Evolutionary conservation across 139 green algal genomes (phyloP), one percentile per base, ranked within the genome.

Genomic region (Prasinococcaceae sp.): DNA sequence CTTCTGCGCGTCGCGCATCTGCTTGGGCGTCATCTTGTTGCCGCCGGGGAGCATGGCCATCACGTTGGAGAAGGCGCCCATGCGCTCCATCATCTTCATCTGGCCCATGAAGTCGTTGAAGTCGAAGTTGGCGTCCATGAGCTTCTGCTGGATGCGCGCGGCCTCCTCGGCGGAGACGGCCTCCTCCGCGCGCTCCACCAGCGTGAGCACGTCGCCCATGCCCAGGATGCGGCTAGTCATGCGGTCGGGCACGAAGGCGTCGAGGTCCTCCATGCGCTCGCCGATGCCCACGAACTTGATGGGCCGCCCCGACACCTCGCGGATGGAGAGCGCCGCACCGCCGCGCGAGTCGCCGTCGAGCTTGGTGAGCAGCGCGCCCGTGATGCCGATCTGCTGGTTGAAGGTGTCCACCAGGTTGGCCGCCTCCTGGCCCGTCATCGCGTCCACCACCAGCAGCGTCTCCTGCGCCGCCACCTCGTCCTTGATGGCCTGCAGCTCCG

Each of bases 31-130:
- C 35, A 71, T 40, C 60, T 66, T 67, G 49, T 39, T 53, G 52
- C 55, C 53, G 61, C 79, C 79, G 8, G 90, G 90, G 50, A 98
- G 69, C 76, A 98, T 76, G 65, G 95, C 95, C 40, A 95, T 80
- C 26, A 97, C 60, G 30, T 73, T 24, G 24, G 55, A 49, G 63
- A 94, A 75, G 42, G 65, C 71, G 29, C 90, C 90, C 86, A 98
- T 96, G 55, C 81, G 78, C 39, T 75, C 80, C 53, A 98, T 80
- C 68, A 81, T 84, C 63, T 92, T 78, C 60, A 69, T 90, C 70
- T 98, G 90, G 52, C 88, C 73, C 25, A 98, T 47, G 50, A 97
- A 96, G 72, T 98, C 90, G 65, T 97, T 93, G 77, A 95, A 97
- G 77, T 98, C 90, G 66, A 97, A 97, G 59, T 94, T 93, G 48